Percentiles rank a stretch among this genome's conserved stretches.
phyloP scores from a whole-genome alignment of 2,329 filamentous ascomycete genomes.

The Aureobasidium sp. region DNA sequence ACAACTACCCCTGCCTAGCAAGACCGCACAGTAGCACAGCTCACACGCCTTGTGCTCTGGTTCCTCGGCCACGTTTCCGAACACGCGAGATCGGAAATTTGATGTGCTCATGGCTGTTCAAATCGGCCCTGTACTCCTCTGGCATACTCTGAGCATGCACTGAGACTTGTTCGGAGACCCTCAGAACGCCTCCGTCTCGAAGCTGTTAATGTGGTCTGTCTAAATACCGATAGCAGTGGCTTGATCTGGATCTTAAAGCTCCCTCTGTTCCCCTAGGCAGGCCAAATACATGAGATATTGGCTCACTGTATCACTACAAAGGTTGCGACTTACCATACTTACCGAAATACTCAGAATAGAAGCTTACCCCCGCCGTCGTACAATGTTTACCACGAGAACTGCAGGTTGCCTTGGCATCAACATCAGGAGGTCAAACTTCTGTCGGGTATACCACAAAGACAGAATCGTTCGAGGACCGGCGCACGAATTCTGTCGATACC shows the following conservation, averaged over 20 bases:
- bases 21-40: background rate
- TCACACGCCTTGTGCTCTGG: background rate
- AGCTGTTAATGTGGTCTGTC: background rate
- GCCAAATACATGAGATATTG: background rate
- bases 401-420: background rate
- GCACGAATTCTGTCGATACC: no score
- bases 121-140: background rate
- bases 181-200: background rate
- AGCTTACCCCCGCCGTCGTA: conserved; percentile 1
- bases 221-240: background rate
- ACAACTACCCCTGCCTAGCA: background rate
- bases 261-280: background rate
- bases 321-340: background rate
- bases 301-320: background rate
- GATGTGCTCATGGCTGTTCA: background rate
- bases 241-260: background rate
- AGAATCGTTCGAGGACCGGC: background rate
- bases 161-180: background rate
- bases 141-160: background rate
- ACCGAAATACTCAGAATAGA: background rate
- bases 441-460: background rate
- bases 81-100: background rate
- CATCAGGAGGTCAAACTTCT: background rate
- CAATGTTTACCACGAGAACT: background rate
- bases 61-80: background rate